A percentile compares a stretch with the other conserved stretches of the same genome.
Evolutionary conservation across 768 basidiomycete genomes (phyloP).

Genomic region (Rhizopogon roseolus): DNA sequence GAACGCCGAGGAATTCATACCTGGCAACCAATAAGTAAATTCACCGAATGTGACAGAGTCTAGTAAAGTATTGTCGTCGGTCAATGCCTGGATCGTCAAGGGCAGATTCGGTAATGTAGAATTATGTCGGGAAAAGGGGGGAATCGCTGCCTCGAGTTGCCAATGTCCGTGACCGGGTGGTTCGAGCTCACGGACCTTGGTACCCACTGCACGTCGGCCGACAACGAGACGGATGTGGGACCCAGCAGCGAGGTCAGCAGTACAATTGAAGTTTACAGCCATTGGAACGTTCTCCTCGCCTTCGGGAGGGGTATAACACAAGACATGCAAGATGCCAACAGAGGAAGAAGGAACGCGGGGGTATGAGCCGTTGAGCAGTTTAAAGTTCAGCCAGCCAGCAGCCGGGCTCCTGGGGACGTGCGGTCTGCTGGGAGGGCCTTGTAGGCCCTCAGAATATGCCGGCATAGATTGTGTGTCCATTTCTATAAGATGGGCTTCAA

Average conservation of each 20-base stretch:
- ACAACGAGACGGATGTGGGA: conserved; percentile 73
- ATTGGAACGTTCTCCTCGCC: conserved; percentile 63
- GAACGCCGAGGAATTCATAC: conserved; percentile 19
- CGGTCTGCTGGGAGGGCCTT: not conserved
- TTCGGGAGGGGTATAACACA: conserved; percentile 58
- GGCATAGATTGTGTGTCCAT: not conserved
- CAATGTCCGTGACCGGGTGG: conserved; percentile 45
- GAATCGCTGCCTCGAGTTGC: conserved; percentile 63
- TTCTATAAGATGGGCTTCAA: not conserved
- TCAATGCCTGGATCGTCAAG: conserved; percentile 60
- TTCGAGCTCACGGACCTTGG: conserved; percentile 56
- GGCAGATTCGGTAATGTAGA: conserved; percentile 39
- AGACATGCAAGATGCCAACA: conserved; percentile 55
- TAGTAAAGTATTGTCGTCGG: conserved; percentile 45
- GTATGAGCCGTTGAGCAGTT: conserved; percentile 8
- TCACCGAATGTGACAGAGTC: conserved; percentile 69
- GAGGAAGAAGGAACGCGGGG: conserved; percentile 38
- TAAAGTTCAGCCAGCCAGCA: conserved; percentile 8
- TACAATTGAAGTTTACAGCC: conserved; percentile 46
- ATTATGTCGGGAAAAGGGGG: conserved; percentile 41
- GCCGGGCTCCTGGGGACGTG: conserved; percentile 4
- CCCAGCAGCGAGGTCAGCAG: conserved; percentile 13
- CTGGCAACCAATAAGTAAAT: conserved; percentile 57
- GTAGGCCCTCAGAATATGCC: not conserved
- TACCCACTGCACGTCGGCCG: conserved; percentile 62